Evolutionary conservation across 2,329 filamentous ascomycete species (phyloP).

Genomic region (Monilinia polystroma): DNA sequence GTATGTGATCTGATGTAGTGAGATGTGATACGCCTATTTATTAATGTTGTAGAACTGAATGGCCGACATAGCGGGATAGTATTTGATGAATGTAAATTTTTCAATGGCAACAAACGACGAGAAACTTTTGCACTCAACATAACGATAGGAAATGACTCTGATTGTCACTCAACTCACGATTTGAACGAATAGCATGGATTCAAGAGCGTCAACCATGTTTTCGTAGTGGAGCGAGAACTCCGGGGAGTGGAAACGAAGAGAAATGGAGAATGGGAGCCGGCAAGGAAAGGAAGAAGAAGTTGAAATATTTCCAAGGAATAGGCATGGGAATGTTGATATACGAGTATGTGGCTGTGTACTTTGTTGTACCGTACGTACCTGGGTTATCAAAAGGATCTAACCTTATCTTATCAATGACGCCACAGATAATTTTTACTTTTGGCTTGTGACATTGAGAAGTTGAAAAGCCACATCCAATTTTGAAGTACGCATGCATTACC

Average conservation of each 20-base stretch:
- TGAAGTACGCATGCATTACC: not conserved
- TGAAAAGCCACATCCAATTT: not conserved
- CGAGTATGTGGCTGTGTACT: too few relatives aligned
- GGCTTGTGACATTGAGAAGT: not conserved
- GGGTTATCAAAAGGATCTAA: not conserved
- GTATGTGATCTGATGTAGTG: not conserved
- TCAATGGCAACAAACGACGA: constrained; percentile 27
- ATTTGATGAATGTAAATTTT: constrained; percentile 1
- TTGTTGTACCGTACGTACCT: too few relatives aligned
- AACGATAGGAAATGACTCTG: constrained; percentile 24
- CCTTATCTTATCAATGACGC: constrained; percentile 6
- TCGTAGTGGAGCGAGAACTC: constrained; percentile 25
- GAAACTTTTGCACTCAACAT: constrained; percentile 32
- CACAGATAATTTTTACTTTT: not conserved
- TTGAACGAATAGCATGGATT: constrained; percentile 22
- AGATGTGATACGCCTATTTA: not conserved
- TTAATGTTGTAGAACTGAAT: not conserved
- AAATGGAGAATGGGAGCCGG: not conserved
- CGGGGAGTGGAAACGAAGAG: constrained; percentile 5
- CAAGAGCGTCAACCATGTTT: constrained; percentile 20
- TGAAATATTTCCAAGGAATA: too few relatives aligned
- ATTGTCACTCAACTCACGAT: constrained; percentile 1
- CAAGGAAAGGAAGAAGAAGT: not conserved
- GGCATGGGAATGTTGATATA: too few relatives aligned
- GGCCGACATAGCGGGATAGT: not conserved